Conservation (phyloP, 768 basidiomycete genomes). For the Podaxis pistillaris region DNA sequence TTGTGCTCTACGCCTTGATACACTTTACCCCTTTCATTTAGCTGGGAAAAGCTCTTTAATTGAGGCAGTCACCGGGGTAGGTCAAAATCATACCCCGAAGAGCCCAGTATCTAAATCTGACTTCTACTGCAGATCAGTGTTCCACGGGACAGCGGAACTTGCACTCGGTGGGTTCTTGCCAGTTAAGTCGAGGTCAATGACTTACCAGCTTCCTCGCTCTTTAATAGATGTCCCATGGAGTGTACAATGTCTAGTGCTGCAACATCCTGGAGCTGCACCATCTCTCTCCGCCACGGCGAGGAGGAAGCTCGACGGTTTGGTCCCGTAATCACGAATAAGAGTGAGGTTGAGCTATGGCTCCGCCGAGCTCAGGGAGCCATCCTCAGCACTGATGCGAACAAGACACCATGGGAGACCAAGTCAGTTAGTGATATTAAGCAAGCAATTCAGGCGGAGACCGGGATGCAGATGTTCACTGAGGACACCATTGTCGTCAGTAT, state of each 20-base stretch:
- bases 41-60: conserved; percentile 63
- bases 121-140: conserved; percentile 47
- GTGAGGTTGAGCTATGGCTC: conserved; percentile 48
- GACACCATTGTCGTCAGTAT: conserved; percentile 50
- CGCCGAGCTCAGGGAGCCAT: conserved; percentile 62
- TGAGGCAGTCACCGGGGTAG: conserved; percentile 54
- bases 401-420: conserved; percentile 12
- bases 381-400: conserved; percentile 28
- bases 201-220: no score
- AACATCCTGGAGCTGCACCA: conserved; percentile 40
- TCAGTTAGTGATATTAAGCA: conserved; percentile 13
- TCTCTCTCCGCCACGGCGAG: conserved; percentile 31
- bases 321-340: conserved; percentile 34
- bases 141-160: conserved; percentile 60
- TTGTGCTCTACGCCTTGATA: background rate
- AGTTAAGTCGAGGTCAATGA: background rate
- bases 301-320: conserved; percentile 38
- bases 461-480: conserved; percentile 37
- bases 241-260: conserved; percentile 43
- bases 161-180: conserved; percentile 41
- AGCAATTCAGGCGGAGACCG: background rate
- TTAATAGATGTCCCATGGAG: conserved; percentile 50
- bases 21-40: conserved; percentile 19
- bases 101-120: background rate
- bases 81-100: conserved; percentile 15